Evolutionary conservation across 495 filamentous ascomycete species (phyloP).

Genomic region (Neurospora tetraspora): DNA sequence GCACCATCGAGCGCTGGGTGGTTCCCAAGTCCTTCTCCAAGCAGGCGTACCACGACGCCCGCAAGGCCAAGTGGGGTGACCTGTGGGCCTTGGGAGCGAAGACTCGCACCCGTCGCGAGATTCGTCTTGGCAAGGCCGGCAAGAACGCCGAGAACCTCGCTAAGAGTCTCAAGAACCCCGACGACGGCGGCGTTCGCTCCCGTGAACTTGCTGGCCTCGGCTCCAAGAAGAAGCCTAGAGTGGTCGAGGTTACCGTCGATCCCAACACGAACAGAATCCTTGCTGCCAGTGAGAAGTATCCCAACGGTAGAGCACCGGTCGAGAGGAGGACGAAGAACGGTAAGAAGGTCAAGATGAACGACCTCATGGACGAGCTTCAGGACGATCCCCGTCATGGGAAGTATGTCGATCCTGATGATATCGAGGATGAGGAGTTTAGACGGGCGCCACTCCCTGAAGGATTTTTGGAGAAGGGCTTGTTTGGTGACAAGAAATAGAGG

Average conservation of each 20-base stretch:
- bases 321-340: slow-evolving; percentile 47
- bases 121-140: slow-evolving; percentile 47
- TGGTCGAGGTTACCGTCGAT: slow-evolving; percentile 26
- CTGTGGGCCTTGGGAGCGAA: slow-evolving; percentile 94
- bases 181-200: slow-evolving; percentile 34
- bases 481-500: background rate
- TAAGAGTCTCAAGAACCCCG: slow-evolving; percentile 3
- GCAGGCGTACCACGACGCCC: slow-evolving; percentile 79
- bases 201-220: slow-evolving; percentile 14
- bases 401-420: slow-evolving; percentile 13
- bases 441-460: background rate
- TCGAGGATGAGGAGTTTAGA: slow-evolving; percentile 8
- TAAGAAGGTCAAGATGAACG: slow-evolving; percentile 35
- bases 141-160: background rate
- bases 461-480: background rate
- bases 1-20: slow-evolving; percentile 86
- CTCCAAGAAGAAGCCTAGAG: slow-evolving; percentile 18
- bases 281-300: slow-evolving; percentile 20
- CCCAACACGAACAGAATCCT: slow-evolving; percentile 18
- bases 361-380: slow-evolving; percentile 30
- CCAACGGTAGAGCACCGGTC: slow-evolving; percentile 7
- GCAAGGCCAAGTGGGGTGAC: slow-evolving; percentile 87
- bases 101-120: slow-evolving; percentile 52
- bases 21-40: slow-evolving; percentile 72
- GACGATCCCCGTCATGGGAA: slow-evolving; percentile 7